phyloP scores from a whole-genome alignment of 768 basidiomycete genomes.

The Boletellus ananas region DNA sequence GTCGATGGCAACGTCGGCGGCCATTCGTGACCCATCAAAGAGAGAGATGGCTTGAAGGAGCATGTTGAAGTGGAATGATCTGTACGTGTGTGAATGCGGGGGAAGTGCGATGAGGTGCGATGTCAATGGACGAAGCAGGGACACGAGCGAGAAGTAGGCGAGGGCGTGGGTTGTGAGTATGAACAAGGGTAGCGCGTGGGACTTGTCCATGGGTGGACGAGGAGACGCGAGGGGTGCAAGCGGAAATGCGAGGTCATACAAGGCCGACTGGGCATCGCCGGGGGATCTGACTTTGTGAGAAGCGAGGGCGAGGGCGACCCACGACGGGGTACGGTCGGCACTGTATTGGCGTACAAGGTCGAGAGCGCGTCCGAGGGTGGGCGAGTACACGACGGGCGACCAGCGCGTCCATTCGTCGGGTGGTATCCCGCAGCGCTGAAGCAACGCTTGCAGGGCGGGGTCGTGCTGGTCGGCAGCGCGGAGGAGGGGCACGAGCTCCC shows the following conservation, averaged over 20 bases:
- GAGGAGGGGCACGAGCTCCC: conserved; percentile 39
- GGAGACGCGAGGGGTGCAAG: conserved; percentile 34
- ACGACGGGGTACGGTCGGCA: conserved; percentile 38
- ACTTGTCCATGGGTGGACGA: conserved; percentile 8
- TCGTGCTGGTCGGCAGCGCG: conserved; percentile 10
- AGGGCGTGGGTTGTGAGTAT: conserved; percentile 41
- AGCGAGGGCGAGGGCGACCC: conserved; percentile 53
- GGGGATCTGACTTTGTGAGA: conserved; percentile 44
- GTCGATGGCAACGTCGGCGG: conserved; percentile 37
- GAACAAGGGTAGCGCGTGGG: conserved; percentile 9
- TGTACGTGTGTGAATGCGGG: conserved; percentile 9
- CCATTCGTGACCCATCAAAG: conserved; percentile 38
- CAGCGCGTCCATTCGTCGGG: conserved; percentile 39
- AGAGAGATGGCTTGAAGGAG: conserved; percentile 50
- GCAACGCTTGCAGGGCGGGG: conserved; percentile 15
- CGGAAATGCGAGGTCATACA: conserved; percentile 42
- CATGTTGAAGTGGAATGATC: conserved; percentile 45
- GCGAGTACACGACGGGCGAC: conserved; percentile 34
- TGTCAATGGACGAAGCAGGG: conserved; percentile 44
- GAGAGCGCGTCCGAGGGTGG: conserved; percentile 34
- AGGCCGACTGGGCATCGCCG: conserved; percentile 40
- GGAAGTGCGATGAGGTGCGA: conserved; percentile 38
- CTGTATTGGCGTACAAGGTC: conserved; percentile 13
- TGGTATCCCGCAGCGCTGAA: conserved; percentile 30
- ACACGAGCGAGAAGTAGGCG: conserved; percentile 45